Conservation (phyloP, 2,329 filamentous ascomycete genomes). For the Exophiala sp. region DNA sequence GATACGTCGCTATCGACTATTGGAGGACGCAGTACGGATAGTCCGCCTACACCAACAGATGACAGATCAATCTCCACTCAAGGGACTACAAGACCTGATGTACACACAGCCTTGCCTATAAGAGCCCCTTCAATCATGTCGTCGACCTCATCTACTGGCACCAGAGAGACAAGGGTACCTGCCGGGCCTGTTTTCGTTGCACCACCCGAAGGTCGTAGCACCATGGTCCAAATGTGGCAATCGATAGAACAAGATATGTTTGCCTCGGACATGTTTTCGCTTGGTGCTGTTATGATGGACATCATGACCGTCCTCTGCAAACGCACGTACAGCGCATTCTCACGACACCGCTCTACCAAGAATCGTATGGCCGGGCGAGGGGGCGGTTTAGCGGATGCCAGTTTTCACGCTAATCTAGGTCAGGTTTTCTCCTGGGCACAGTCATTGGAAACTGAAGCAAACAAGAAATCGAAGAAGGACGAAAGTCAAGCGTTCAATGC, state of each 20-base stretch:
- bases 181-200: constrained; percentile 30
- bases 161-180: neutral
- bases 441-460: constrained; percentile 47
- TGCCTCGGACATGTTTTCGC: constrained; percentile 55
- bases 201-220: constrained; percentile 32
- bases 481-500: constrained; percentile 34
- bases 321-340: constrained; percentile 54
- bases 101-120: neutral
- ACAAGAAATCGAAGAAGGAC: constrained; percentile 38
- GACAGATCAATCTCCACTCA: constrained; percentile 13
- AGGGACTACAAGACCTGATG: constrained; percentile 4
- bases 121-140: constrained; percentile 19
- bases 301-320: constrained; percentile 59
- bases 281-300: constrained; percentile 58
- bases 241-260: constrained; percentile 34
- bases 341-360: constrained; percentile 53
- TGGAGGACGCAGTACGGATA: neutral
- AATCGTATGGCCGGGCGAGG: constrained; percentile 48
- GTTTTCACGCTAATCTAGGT: constrained; percentile 56
- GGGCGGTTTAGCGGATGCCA: constrained; percentile 52
- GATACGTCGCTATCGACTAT: neutral
- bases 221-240: constrained; percentile 39
- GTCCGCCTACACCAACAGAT: constrained; percentile 8
- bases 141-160: constrained; percentile 16
- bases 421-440: constrained; percentile 58